Percentiles rank a stretch among this genome's conserved stretches.
Conservation (phyloP, 345 rosid genomes). For the Populus pruinosa region DNA sequence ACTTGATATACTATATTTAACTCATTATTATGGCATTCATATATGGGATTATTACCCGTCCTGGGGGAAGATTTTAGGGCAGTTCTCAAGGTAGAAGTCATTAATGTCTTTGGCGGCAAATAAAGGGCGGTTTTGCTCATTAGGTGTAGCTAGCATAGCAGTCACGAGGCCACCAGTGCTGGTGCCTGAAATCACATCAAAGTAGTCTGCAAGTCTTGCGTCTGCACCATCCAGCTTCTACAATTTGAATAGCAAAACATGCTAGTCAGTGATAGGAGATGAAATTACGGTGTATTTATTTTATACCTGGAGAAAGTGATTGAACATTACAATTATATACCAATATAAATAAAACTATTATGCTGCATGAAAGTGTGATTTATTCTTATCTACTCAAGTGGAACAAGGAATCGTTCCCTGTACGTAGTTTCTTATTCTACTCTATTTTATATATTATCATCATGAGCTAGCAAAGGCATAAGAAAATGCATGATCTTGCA, state of each 20-base stretch:
- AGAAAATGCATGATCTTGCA: too few species aligned
- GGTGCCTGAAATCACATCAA: too few species aligned
- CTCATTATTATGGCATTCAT: background rate
- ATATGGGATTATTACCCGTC: background rate
- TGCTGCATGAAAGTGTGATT: too few species aligned
- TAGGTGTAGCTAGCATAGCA: constrained; percentile 60
- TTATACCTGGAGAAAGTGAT: too few species aligned
- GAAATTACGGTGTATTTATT: too few species aligned
- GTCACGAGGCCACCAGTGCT: constrained; percentile 58
- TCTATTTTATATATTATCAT: too few species aligned
- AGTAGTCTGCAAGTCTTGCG: constrained; percentile 44
- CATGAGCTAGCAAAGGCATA: too few species aligned
- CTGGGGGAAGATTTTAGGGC: constrained; percentile 22
- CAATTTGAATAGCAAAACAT: background rate
- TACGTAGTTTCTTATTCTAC: too few species aligned
- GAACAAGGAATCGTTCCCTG: too few species aligned
- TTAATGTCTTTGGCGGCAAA: constrained; percentile 64
- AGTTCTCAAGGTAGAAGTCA: constrained; percentile 14
- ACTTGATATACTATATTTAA: background rate
- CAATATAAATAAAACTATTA: too few species aligned
- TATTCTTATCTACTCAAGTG: too few species aligned
- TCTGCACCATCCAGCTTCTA: constrained; percentile 68
- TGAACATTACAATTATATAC: too few species aligned
- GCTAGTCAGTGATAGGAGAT: background rate
- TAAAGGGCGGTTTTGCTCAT: constrained; percentile 53